Evolutionary conservation across 1,139 yeast genomes (phyloP).

Genomic region (Saccharomycopsis hybrid): DNA sequence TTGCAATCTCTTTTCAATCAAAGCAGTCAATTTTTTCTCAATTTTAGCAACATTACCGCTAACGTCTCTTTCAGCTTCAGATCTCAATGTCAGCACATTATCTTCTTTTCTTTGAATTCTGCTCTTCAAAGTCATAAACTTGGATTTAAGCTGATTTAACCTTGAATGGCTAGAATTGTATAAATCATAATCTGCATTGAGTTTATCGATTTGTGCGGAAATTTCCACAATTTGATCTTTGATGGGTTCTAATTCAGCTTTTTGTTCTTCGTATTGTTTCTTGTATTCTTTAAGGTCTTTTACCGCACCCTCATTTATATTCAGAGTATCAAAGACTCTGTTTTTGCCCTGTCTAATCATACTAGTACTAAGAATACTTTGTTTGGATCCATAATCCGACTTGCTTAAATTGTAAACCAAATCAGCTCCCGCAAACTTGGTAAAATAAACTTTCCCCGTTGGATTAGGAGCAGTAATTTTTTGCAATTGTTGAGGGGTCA

Average conservation of each 20-base stretch:
- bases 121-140: conserved; percentile 23
- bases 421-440: conserved; percentile 51
- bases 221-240: conserved; percentile 22
- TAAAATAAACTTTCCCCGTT: conserved; percentile 38
- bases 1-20: conserved; percentile 1
- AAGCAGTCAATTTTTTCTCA: conserved; percentile 10
- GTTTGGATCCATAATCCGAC: conserved; percentile 56
- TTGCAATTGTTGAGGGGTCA: conserved; percentile 38
- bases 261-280: conserved; percentile 21
- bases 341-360: conserved; percentile 26
- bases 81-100: neutral
- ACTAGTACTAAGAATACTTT: conserved; percentile 36
- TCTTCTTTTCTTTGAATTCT: conserved; percentile 22
- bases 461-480: conserved; percentile 31
- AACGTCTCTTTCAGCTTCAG: conserved; percentile 20
- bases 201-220: conserved; percentile 22
- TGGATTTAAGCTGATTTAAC: conserved; percentile 21
- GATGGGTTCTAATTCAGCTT: conserved; percentile 18
- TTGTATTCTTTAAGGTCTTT: neutral
- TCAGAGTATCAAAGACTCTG: conserved; percentile 34
- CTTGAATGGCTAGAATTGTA: neutral
- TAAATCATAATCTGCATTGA: conserved; percentile 9
- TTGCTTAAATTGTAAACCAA: conserved; percentile 42
- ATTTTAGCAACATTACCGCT: conserved; percentile 15
- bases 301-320: neutral